A percentile compares a stretch with the other conserved stretches of the same genome.
Conservation (phyloP, 306 rosid genomes). For the Quercus ilex region DNA sequence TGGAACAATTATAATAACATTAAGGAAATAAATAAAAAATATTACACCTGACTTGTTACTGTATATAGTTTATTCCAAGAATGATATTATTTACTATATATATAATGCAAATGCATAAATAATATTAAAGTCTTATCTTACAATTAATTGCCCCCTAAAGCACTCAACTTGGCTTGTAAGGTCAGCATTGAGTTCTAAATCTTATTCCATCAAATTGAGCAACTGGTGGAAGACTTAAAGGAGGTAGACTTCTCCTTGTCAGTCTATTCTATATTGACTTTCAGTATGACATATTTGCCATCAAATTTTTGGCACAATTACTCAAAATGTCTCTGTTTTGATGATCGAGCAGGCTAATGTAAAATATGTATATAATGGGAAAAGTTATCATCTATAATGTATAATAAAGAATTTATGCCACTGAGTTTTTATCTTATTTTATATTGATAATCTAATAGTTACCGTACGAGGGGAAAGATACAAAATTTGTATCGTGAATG, state of each 20-base stretch:
- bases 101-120: neutral
- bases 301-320: neutral
- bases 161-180: slow-evolving; percentile 31
- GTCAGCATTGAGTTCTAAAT: neutral
- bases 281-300: neutral
- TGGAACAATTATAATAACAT: too few species aligned
- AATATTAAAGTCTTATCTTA: neutral
- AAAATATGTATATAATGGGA: neutral
- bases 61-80: neutral
- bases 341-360: neutral
- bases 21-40: neutral
- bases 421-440: too few species aligned
- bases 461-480: too few species aligned
- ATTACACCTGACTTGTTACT: neutral
- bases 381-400: too few species aligned
- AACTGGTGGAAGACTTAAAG: neutral
- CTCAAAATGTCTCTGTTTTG: neutral
- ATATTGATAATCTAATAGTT: too few species aligned
- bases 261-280: slow-evolving; percentile 7
- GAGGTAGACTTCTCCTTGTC: neutral
- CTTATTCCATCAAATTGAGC: slow-evolving; percentile 11
- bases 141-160: neutral
- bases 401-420: too few species aligned
- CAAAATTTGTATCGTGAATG: too few species aligned
- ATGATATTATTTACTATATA: neutral